phyloP scores from a whole-genome alignment of 306 rosid genomes.

The Crotalaria pallida region DNA sequence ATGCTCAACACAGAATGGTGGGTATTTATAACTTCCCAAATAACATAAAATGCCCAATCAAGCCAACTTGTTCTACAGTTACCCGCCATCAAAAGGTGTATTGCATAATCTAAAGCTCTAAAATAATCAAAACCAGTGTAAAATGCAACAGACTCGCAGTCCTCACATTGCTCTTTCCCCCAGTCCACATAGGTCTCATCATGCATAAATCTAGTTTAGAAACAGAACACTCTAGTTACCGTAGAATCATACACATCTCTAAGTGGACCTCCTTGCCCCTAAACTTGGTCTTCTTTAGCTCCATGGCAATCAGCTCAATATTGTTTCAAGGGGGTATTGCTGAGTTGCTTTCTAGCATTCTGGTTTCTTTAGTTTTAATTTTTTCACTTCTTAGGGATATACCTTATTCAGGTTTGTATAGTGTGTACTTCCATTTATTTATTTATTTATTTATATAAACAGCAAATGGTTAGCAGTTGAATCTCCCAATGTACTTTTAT shows the following conservation, averaged over 20 bases:
- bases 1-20: not conserved
- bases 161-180: not conserved
- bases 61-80: not conserved
- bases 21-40: not conserved
- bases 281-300: not conserved
- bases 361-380: not conserved
- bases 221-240: not conserved
- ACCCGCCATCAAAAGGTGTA: constrained; percentile 7
- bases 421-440: not conserved
- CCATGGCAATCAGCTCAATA: not conserved
- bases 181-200: not conserved
- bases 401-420: not conserved
- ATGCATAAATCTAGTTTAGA: not conserved
- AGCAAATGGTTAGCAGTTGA: not conserved
- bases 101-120: not conserved
- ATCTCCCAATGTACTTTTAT: not conserved
- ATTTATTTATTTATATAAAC: no score
- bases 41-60: not conserved
- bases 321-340: not conserved
- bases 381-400: not conserved
- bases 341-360: constrained; percentile 1
- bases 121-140: not conserved
- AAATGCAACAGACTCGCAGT: not conserved
- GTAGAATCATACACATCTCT: not conserved
- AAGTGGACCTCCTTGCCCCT: not conserved